Evolutionary conservation across 176 grass and related monocot genomes (phyloP), one percentile per base, ranked within the genome.

Genomic region (Zizania latifolia): DNA sequence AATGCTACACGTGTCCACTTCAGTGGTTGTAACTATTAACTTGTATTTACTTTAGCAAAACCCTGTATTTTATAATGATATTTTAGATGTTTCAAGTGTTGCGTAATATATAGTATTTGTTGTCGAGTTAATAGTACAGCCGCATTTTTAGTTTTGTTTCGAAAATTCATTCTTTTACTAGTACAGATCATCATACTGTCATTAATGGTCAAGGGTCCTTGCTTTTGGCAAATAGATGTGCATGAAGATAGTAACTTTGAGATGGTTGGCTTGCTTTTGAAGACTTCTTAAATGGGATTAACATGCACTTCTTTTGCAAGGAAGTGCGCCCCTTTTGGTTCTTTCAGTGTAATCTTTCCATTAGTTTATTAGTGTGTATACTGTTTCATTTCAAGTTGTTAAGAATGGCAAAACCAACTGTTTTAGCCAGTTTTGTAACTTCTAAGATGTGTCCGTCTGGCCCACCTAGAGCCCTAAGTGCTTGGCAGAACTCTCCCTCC

Each of bases 21-120:
- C 37, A 31, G 38, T 62, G 21, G 7, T 39, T 62, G 13, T 11
- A 38, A 27, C 35, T 71, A 16, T 38, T 53, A 62, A 63, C 11
- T 39, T 35, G 37, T 22, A 23, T 27, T 2, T 31, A 14, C 26
- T 29, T 22, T 53, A 22, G 48, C n/a, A n/a, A 22, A 22, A 53
- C 48, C 13, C 4, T 27, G 2, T 31, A 21, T 7, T n/a, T 69
- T 1, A 4, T 45, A 5, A 22, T 60, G 13, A n/a, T 69, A 46
- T 59, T 24, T 34, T 34, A 51, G 78, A 11, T 45, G 30, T 43
- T 68, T 56, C 1, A 5, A 33, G 5, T 65, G 19, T 6, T 57
- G 12, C 9, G 22, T 26, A 61, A n/a, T n/a, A 57, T 73, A 9
- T 45, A 35, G 5, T 74, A 26, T 82, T 82, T 74, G 13, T 66